Base-by-base conservation (phyloP, 176 grass and related monocot species). In the Tuctoria greenei region DNA sequence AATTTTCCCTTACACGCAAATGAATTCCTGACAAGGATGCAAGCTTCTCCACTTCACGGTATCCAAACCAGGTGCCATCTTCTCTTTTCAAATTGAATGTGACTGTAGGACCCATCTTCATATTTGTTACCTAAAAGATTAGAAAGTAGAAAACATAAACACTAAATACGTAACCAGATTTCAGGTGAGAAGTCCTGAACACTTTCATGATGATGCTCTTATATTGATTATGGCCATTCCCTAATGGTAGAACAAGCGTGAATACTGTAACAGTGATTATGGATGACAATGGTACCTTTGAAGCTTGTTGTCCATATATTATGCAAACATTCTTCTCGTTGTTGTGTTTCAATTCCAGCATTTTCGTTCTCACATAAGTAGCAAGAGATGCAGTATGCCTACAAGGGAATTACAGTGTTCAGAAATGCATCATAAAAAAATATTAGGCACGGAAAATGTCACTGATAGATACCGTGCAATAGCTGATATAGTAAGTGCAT, bases 31-130 rank as follows among this genome's bases (percentile, higher is more conserved):
- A 93, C 71, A 97, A 87, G 36, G 86, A 90, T 77, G 95, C 91
- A 40, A 97, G 66, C 67, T 93, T 97, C 66, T 97, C 95, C 76
- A 93, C 88, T 64, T 97, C 95, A 16, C 84, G 86, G 65, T 92
- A 91, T 76, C 95, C 95, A 83, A 89, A 79, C 91, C 91, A 93
- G 39, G 88, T 88, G 64, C 72, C 86, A 81, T 97, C 95, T 75
- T 86, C 88, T 91, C 95, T 97, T 93, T 86, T 93, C 84, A 97
- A 93, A 84, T 97, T 97, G 88, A 97, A 97, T 78, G 95, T 79
- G 72, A 97, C 87, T 15, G 84, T 97, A 69, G 95, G 91, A 70
- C 95, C 91, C 75, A 75, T 58, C 52, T 89, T 83, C 69, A 63
- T n/a, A 90, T 71, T 52, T 74, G 55, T 45, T 20, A 71, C 82